Conservation (phyloP, 768 basidiomycete genomes). For the Tylopilus subfusipes region DNA sequence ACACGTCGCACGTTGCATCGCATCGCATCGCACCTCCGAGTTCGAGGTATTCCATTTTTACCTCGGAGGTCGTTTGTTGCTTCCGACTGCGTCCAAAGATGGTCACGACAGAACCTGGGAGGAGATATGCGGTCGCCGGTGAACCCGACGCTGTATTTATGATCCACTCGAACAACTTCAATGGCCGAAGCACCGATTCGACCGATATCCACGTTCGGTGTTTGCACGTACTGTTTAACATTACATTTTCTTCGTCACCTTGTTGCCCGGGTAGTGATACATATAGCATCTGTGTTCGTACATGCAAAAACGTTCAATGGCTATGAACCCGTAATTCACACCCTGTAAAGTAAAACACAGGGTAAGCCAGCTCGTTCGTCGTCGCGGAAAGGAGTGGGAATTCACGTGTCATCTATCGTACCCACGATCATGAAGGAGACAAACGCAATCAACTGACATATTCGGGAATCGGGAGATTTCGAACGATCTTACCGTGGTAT, state of each 20-base stretch:
- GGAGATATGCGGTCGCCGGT: not conserved
- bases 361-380: not conserved
- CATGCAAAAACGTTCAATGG: conserved; percentile 18
- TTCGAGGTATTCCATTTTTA: too few species aligned
- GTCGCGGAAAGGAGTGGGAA: conserved; percentile 13
- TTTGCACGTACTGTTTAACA: not conserved
- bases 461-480: not conserved
- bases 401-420: conserved; percentile 58
- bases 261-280: conserved; percentile 16
- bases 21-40: too few species aligned
- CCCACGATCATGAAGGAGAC: not conserved
- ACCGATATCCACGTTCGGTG: not conserved
- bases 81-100: too few species aligned
- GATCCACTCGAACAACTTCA: not conserved
- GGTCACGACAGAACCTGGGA: not conserved
- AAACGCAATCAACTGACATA: conserved; percentile 15
- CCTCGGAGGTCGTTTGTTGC: too few species aligned
- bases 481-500: conserved; percentile 61
- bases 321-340: conserved; percentile 27
- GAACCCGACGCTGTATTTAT: not conserved
- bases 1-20: too few species aligned
- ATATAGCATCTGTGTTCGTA: conserved; percentile 17
- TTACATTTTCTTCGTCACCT: conserved; percentile 1
- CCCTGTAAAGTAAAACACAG: conserved; percentile 26
- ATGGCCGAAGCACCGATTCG: not conserved